Base-by-base conservation (phyloP, 2,329 filamentous ascomycete genomes). In the Aureobasidium melanogenum region DNA sequence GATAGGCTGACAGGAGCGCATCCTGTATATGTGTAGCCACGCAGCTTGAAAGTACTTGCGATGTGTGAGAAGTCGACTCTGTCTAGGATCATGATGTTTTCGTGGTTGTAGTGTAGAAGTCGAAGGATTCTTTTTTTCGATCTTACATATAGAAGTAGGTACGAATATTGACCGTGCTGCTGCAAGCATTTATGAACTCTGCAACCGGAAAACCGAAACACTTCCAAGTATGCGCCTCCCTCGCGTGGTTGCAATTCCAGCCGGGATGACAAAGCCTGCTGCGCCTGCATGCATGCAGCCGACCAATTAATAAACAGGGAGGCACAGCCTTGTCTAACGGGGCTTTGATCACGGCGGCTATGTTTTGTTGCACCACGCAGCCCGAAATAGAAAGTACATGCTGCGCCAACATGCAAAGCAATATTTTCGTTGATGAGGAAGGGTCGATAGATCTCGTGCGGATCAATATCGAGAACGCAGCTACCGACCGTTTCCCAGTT, bases 191-290 rank as follows among this genome's bases (percentile, higher is more conserved):
- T 52, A 52, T 39, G 34, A 52, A 38, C n/a, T 2, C 19, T 52
- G 15, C 1, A 52, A 17, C 5, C 14, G 22, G 50, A 30, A 12
- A 30, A 19, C 19, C 2, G 8, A 52, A 39, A 52, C 34, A 52
- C 34, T 39, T 22, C n/a, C 50, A 52, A n/a, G 47, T 51, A 24
- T 32, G 28, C 46, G 46, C 46, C 46, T 19, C 9, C 8, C 17
- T 32, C 30, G 50, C 19, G 50, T 28, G 50, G 50, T 15, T 52
- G 50, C 50, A 52, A 22, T 46, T 46, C 43, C 22, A 46, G 43
- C 43, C 43, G 43, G 48, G 38, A 52, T 52, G 48, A 52, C 48
- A 52, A 52, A 48, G 28, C 46, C 46, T 38, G 50, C 50, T 39
- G 19, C 34, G 34, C 34, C 50, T 24, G 17, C 36, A 9, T 30